A percentile compares a stretch with the other conserved stretches of the same genome.
phyloP scores from a whole-genome alignment of 2,329 filamentous ascomycete species.

The Neonectria ditissima region DNA sequence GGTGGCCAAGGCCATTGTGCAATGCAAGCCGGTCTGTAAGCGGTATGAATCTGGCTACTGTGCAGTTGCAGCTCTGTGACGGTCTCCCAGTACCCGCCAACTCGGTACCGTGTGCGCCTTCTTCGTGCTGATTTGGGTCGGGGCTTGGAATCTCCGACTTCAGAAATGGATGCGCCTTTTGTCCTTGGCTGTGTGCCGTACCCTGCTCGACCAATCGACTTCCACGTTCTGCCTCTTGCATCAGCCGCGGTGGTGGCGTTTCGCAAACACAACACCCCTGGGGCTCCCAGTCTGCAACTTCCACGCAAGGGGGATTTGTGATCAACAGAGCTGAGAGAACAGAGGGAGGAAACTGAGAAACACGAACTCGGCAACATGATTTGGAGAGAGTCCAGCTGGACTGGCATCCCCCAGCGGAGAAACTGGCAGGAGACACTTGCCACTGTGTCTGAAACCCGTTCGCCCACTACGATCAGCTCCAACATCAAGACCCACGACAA shows the following conservation, averaged over 20 bases:
- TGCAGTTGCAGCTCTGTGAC: no score
- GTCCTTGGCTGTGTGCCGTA: neutral
- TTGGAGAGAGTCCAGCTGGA: neutral
- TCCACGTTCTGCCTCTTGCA: neutral
- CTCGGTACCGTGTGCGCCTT: no score
- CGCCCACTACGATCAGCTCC: constrained; percentile 13
- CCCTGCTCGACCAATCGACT: neutral
- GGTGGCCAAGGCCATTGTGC: neutral
- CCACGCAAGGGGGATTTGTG: neutral
- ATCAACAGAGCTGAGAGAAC: neutral
- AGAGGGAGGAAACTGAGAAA: neutral
- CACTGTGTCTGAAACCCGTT: neutral
- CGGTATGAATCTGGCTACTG: no score
- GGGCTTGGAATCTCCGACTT: neutral
- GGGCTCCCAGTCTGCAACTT: neutral
- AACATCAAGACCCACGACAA: neutral
- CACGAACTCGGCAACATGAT: neutral
- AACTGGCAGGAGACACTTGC: neutral
- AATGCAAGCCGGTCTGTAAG: no score
- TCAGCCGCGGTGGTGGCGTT: neutral
- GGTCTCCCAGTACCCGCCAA: no score
- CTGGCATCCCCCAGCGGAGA: no score
- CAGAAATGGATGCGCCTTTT: neutral
- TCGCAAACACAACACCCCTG: neutral
- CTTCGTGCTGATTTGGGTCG: neutral